Base-by-base conservation (phyloP, 1,284 basidiomycete species). In the Rhodotorula sp. region DNA sequence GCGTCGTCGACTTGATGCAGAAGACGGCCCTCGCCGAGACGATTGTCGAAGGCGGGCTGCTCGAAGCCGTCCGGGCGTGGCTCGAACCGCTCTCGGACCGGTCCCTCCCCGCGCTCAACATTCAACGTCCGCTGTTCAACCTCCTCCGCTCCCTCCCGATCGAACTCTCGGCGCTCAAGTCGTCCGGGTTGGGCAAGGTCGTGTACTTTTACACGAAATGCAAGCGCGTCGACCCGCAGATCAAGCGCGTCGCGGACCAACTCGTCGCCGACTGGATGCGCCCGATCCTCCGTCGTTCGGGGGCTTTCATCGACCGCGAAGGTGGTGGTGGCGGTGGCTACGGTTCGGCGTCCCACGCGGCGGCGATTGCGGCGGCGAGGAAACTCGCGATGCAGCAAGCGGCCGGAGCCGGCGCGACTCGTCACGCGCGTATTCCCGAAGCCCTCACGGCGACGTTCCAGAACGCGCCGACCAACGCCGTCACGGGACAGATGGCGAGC, bases 201-300 rank as follows among this genome's bases (percentile, higher is more conserved):
- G 85, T 99, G 26, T 84, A 97, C 26, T 98, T 99, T 82, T 99
- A 99, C 85, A 95, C 92, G 44, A 92, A 95, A 79, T 91, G 88
- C 84, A 91, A 89, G 79, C 89, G 93, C 62, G 94, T 95, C 58
- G 90, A 90, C 14, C 86, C 90, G 0, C 86, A 88, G 62, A 90
- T 99, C 70, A 83, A 84, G 51, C 88, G 92, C 63, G 87, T 87
- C 64, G 95, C 96, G 18, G 87, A 91, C 76, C 87, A 90, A 59
- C 89, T 99, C 60, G 88, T 98, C 60, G 90, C 89, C 67, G 82
- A 84, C 29, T 96, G 93, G 78, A 92, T 91, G 33, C 86, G 94
- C n/a, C 94, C 94, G 0, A 95, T 96, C 82, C 89, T 96, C 82
- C 93, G 94, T 79, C 88, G 92, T 55, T 90, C 89, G 20, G 90